phyloP scores from a whole-genome alignment of 164 flowering plant genomes.

The Aristolochia fimbriata region DNA sequence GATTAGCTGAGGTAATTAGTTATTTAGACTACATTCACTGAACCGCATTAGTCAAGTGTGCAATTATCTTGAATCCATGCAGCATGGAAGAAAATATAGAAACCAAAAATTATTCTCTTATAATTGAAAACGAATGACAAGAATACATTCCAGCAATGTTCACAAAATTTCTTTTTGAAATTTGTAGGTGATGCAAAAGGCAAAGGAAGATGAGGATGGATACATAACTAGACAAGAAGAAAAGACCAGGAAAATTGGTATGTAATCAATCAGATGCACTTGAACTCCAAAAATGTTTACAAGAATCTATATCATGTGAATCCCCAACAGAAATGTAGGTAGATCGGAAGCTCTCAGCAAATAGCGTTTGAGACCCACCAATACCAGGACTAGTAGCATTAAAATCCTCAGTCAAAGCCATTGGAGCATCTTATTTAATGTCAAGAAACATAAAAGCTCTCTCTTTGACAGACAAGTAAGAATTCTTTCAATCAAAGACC shows the following conservation, averaged over 20 bases:
- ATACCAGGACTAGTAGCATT: neutral
- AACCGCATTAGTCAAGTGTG: neutral
- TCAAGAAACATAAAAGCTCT: no score
- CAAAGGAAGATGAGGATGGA: conserved; percentile 12
- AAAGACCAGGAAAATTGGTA: conserved; percentile 28
- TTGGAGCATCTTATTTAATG: no score
- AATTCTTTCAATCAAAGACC: neutral
- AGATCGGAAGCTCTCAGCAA: neutral
- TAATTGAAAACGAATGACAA: no score
- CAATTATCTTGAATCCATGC: neutral
- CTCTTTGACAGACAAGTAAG: neutral
- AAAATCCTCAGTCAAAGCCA: no score
- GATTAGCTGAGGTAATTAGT: conserved; percentile 52
- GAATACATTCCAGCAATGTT: no score
- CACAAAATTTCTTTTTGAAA: neutral
- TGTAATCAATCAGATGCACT: neutral
- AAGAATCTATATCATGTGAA: no score
- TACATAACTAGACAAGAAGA: conserved; percentile 21
- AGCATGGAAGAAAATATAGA: neutral
- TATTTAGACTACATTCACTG: neutral
- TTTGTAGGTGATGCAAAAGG: conserved; percentile 31
- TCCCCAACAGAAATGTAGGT: no score
- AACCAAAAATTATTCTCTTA: neutral
- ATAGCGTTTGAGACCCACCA: neutral
- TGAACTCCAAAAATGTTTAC: no score